Base-by-base conservation (phyloP, 2,329 filamentous ascomycete genomes). In the Sporothrix globosa region DNA sequence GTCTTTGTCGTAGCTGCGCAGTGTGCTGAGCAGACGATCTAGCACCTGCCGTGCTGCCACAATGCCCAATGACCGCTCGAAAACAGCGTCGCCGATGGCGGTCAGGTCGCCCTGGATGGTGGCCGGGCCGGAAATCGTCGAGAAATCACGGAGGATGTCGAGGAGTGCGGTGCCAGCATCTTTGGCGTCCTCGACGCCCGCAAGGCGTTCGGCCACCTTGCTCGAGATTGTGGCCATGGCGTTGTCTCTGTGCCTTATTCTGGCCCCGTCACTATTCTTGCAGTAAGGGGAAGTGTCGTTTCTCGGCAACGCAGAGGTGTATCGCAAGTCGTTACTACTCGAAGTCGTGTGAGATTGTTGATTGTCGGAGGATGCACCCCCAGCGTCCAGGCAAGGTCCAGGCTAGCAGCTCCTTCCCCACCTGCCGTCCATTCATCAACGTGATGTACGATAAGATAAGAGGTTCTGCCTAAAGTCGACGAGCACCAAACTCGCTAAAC, bases 1-100 rank as follows among this genome's bases (percentile, higher is more conserved):
- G 21, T 27, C 39, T 5, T 88, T 85, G 50, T 85, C 79, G 70
- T 93, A 82, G 24, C 81, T 80, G 72, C 86, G 82, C 75, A 97
- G 90, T 19, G 86, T 83, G 54, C 82, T 27, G 68, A 77, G 72
- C 44, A 78, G 61, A 24, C 71, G 70, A 67, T 71, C 72, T 14
- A 79, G 71, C 60, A 77, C 73, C 44, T 73, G 69, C 39, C 77
- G 77, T 10, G 77, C 76, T 63, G 71, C 71, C 11, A 79, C 75
- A 30, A 79, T 74, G 44, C 77, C 76, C 5, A 77, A 65, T n/a
- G 72, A 41, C 27, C 69, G 70, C 46, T 48, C 67, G 50, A 78
- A 71, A 6, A 78, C 54, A 24, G 69, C 67, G 41, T 78, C 75
- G 24, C 69, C 68, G 4, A 77, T 68, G n/a, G 74, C 72, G 30